These are phyloP conservation scores for Sungouiozyma intestinalis DNA, from an alignment of 805 yeast species.

Conservation along the genomic window DNA sequence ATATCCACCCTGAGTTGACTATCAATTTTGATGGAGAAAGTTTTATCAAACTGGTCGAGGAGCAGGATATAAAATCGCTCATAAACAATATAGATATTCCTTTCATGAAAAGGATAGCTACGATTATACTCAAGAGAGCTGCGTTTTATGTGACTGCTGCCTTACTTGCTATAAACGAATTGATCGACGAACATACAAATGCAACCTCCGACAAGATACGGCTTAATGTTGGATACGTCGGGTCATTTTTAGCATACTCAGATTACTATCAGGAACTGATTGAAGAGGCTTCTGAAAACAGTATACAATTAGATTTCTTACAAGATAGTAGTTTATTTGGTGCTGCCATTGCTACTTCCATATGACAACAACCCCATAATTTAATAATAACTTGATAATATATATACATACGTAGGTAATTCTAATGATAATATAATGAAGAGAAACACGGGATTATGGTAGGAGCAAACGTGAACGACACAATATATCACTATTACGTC, in stretches of 20 bases:
- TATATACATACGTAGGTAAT: too few species aligned
- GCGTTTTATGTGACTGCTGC: conserved; percentile 16
- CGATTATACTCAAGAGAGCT: conserved; percentile 17
- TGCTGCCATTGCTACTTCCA: conserved; percentile 16
- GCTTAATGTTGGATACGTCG: conserved; percentile 20
- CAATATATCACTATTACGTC: too few species aligned
- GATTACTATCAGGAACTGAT: conserved; percentile 13
- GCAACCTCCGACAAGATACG: not conserved
- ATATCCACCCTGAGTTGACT: conserved; percentile 6
- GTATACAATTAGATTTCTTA: conserved; percentile 11
- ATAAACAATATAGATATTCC: conserved; percentile 3
- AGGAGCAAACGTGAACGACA: too few species aligned
- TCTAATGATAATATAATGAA: too few species aligned
- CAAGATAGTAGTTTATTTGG: conserved; percentile 23
- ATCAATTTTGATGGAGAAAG: conserved; percentile 16
- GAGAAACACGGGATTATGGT: too few species aligned
- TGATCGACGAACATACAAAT: not conserved
- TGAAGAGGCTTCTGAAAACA: conserved; percentile 6
- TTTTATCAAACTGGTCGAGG: conserved; percentile 10
- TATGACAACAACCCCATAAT: too few species aligned
- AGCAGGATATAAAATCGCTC: conserved; percentile 1
- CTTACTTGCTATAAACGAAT: conserved; percentile 9
- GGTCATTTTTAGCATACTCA: conserved; percentile 18
- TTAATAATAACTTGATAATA: too few species aligned
- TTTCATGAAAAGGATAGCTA: conserved; percentile 7